Percentiles rank a stretch among this genome's conserved stretches.
phyloP scores from a whole-genome alignment of 1,139 yeast genomes.

The Pichia kudriavzevii region DNA sequence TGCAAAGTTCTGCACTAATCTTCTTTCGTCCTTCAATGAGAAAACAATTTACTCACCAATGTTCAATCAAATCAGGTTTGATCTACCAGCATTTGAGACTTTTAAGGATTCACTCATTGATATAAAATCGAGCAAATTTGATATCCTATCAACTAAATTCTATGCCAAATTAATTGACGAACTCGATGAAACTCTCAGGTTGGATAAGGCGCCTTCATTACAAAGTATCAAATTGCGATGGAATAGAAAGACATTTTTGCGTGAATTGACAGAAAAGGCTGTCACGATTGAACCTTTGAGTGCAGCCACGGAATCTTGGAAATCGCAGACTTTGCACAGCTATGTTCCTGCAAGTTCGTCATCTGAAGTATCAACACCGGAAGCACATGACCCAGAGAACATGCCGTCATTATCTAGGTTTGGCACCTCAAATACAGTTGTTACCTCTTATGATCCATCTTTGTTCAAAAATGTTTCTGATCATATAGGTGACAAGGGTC shows the following conservation, averaged over 20 bases:
- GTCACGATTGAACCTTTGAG: slow-evolving; percentile 83
- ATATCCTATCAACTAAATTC: slow-evolving; percentile 45
- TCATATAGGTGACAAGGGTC: too few relatives aligned
- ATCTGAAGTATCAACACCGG: slow-evolving; percentile 11
- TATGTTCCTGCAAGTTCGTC: slow-evolving; percentile 8
- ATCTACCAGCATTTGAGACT: slow-evolving; percentile 30
- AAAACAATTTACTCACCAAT: slow-evolving; percentile 42
- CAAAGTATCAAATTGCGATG: slow-evolving; percentile 36
- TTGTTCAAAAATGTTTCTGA: too few relatives aligned
- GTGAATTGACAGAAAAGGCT: slow-evolving; percentile 67
- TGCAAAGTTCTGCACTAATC: too few relatives aligned
- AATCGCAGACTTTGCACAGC: slow-evolving; percentile 19
- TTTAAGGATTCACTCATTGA: slow-evolving; percentile 19
- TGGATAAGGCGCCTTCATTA: slow-evolving; percentile 51
- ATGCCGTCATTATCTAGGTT: slow-evolving; percentile 7
- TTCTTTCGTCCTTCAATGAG: slow-evolving; percentile 19
- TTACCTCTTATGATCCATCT: slow-evolving; percentile 11
- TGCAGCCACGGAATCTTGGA: slow-evolving; percentile 69
- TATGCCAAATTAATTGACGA: slow-evolving; percentile 67
- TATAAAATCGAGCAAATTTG: slow-evolving; percentile 1
- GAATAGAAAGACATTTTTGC: slow-evolving; percentile 45
- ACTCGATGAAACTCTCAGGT: slow-evolving; percentile 60
- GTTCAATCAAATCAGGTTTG: slow-evolving; percentile 52
- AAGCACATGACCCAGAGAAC: slow-evolving; percentile 2
- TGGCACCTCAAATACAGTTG: slow-evolving; percentile 3